Evolutionary conservation across 768 basidiomycete species (phyloP).

Genomic region (Mycena olivaceomarginata): DNA sequence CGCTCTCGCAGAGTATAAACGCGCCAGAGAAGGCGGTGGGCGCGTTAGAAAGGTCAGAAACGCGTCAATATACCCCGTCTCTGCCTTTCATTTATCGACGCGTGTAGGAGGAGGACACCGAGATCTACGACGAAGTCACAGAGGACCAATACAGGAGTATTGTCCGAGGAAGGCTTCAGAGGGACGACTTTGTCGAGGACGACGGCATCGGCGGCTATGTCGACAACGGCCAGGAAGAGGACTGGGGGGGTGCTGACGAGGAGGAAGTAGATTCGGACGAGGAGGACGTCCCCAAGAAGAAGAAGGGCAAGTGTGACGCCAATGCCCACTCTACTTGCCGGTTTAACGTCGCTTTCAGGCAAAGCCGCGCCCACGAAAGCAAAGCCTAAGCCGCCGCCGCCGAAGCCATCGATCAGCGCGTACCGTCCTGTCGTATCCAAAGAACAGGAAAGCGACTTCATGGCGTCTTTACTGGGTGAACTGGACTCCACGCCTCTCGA

Average conservation of each 20-base stretch:
- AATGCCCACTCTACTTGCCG: conserved; percentile 29
- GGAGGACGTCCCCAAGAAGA: conserved; percentile 68
- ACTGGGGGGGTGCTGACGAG: conserved; percentile 82
- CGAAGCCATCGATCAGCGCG: conserved; percentile 81
- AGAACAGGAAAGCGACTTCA: conserved; percentile 92
- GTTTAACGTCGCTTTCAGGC: conserved; percentile 30
- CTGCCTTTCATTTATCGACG: conserved; percentile 24
- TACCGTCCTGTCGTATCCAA: conserved; percentile 87
- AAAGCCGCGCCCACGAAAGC: conserved; percentile 69
- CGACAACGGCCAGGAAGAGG: conserved; percentile 95
- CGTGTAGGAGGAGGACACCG: conserved; percentile 73
- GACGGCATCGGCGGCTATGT: conserved; percentile 94
- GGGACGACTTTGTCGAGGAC: conserved; percentile 96
- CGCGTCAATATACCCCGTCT: conserved; percentile 36
- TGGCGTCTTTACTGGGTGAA: conserved; percentile 86
- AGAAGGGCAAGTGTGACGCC: conserved; percentile 59
- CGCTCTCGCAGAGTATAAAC: conserved; percentile 76
- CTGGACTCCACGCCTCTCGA: conserved; percentile 73
- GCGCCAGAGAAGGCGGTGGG: conserved; percentile 75
- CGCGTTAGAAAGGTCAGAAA: conserved; percentile 74
- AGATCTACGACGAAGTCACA: conserved; percentile 92
- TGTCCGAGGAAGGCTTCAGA: conserved; percentile 87
- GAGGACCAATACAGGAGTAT: conserved; percentile 93
- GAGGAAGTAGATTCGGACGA: conserved; percentile 77
- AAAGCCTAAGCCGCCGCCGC: conserved; percentile 69